phyloP scores from a whole-genome alignment of 2,329 filamentous ascomycete species.

The Colletotrichum salicis region DNA sequence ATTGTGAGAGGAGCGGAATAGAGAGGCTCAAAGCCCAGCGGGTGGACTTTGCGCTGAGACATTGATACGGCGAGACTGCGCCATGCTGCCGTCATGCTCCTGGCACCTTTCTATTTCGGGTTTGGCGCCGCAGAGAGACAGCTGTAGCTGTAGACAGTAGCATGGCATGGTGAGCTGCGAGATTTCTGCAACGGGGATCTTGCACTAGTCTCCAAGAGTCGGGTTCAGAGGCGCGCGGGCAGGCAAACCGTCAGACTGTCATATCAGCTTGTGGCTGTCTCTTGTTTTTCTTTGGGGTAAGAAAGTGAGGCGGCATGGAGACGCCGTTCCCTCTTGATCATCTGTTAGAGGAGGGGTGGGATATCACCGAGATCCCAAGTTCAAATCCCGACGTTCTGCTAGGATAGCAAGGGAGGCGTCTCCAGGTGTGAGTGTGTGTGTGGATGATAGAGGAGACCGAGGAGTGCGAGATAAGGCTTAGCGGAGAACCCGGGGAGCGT shows the following conservation, averaged over 20 bases:
- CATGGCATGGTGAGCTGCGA: constrained; percentile 10
- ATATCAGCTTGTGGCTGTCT: constrained; percentile 11
- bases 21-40: neutral
- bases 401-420: neutral
- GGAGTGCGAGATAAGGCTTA: constrained; percentile 31
- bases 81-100: constrained; percentile 21
- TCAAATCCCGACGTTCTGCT: neutral
- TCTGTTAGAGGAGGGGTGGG: neutral
- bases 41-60: constrained; percentile 20
- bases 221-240: neutral
- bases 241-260: neutral
- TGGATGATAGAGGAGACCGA: constrained; percentile 1
- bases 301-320: neutral
- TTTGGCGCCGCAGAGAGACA: neutral
- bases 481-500: constrained; percentile 8
- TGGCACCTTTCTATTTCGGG: constrained; percentile 17
- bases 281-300: neutral
- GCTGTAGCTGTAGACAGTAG: neutral
- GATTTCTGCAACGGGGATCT: constrained; percentile 35
- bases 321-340: constrained; percentile 5
- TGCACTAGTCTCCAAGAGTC: constrained; percentile 20
- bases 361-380: neutral
- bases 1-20: constrained; percentile 2
- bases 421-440: neutral
- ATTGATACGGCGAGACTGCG: constrained; percentile 18